phyloP scores from a whole-genome alignment of 805 yeast genomes.

The Metschnikowia bowlesiae region DNA sequence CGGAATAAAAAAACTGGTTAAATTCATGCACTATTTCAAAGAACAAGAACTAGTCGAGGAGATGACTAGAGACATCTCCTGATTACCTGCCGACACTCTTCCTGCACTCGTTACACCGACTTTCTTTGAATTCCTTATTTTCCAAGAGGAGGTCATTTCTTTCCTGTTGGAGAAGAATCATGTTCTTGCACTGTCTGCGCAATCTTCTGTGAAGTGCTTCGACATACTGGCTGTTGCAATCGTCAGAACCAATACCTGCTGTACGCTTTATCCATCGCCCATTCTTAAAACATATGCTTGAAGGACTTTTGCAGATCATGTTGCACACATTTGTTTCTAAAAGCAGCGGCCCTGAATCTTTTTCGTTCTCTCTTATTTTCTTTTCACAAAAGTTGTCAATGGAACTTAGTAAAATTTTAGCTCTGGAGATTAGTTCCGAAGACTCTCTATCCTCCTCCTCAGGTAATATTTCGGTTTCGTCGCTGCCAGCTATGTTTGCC shows the following conservation, averaged over 20 bases:
- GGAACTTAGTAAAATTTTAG: neutral
- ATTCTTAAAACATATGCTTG: constrained; percentile 1
- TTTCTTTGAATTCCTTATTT: neutral
- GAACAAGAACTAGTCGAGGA: constrained; percentile 40
- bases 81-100: neutral
- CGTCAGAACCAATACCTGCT: constrained; percentile 5
- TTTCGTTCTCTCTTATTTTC: neutral
- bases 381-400: neutral
- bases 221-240: neutral
- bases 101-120: neutral
- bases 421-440: neutral
- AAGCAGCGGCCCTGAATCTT: neutral
- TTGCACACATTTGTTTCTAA: neutral
- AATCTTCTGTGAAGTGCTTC: neutral
- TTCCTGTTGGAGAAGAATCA: constrained; percentile 13
- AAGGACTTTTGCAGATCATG: constrained; percentile 3
- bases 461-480: neutral
- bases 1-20: constrained; percentile 43
- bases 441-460: neutral
- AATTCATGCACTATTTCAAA: constrained; percentile 65
- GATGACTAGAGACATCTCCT: neutral
- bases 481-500: neutral
- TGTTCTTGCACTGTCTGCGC: constrained; percentile 11
- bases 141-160: constrained; percentile 8
- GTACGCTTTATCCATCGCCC: constrained; percentile 10